Evolutionary conservation across 805 yeast species (phyloP), one percentile per base, ranked within the genome.

Genomic region (Candida qinlingensis): DNA sequence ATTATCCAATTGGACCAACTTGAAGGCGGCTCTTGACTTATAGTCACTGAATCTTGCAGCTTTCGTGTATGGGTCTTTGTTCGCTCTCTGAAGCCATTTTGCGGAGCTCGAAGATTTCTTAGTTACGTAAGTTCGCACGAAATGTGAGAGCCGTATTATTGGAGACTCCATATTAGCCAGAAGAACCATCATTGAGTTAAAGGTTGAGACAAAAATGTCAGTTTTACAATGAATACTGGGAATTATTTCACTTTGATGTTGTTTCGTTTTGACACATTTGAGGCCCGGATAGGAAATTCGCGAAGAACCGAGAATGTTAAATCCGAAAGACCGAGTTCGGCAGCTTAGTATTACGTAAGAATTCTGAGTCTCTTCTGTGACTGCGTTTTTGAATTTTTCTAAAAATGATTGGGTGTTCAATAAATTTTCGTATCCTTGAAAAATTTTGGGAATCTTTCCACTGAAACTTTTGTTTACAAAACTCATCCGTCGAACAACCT

Each of bases 11-110:
- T 92, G 95, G 26, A 81, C 64, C 34, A 94, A 70, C 61, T 94
- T 94, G 69, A 81, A 92, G 0, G 97, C 97, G 0, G 99, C 99
- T 41, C 99, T 67, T 2, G 97, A 89, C 57, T 82, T 75, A 56
- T 78, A 78, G 44, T 85, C 77, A 40, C 75, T 73, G 5, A 68
- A 67, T 55, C 76, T 79, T 4, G 97, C 92, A 54, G 82, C 82
- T 47, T 76, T 71, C 4, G 90, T 75, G 65, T 73, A 89, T 28
- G 57, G 69, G 62, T 92, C 98, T 8, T 67, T 71, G 19, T 68
- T 62, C 52, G 86, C 92, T 47, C 98, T 74, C 28, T 78, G 71
- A 3, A 87, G 65, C 97, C 98, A 92, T 55, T 84, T 68, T 27
- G 69, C 69, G 1, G 90, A 85, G 1, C 90, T 81, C 13, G 72